Base-by-base conservation (phyloP, 2,329 filamentous ascomycete genomes). In the Trichoderma harzianum region DNA sequence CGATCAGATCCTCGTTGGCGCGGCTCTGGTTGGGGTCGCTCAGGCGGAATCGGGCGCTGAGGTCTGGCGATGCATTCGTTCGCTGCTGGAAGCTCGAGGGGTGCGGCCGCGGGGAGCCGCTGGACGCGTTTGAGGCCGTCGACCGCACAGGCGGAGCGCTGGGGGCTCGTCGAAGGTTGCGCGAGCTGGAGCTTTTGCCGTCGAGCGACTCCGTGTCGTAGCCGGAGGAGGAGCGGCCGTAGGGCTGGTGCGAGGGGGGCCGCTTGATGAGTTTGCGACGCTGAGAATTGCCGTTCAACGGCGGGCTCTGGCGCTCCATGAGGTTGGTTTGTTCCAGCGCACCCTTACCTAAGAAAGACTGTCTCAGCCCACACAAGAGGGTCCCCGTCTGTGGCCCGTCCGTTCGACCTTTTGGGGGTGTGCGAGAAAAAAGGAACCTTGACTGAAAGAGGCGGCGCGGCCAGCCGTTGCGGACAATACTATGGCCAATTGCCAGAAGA, bases 211-310 rank as follows among this genome's bases (percentile, higher is more conserved):
- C 77, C 75, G 83, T 82, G 83, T 88, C 86, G 82, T 86, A 81
- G 79, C 82, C 84, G 78, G 83, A 84, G 64, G 82, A 85, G 74
- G 85, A 83, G 75, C 82, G 81, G 71, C 79, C 83, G 78, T 86
- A 83, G 76, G 84, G 82, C 75, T 85, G 82, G 75, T 84, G 80
- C 57, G 83, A 82, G 64, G 86, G 87, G 71, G 87, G 87, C 80
- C 89, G 89, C 84, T 91, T 91, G 78, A 87, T 87, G 75, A 91
- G 87, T 79, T 83, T 85, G 82, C 88, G 88, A 82, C 89, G 88
- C 75, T 87, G 84, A 73, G 84, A 85, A 77, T 77, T 82, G 82
- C 82, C 82, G 82, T 83, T 82, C 78, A 82, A 79, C 75, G 81
- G 77, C 78, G 80, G 80, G 77, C 80, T 81, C 76, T 80, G 82